Conservation (phyloP, 371 early-diverging fungal genomes). For the Mucor lusitanicus region DNA sequence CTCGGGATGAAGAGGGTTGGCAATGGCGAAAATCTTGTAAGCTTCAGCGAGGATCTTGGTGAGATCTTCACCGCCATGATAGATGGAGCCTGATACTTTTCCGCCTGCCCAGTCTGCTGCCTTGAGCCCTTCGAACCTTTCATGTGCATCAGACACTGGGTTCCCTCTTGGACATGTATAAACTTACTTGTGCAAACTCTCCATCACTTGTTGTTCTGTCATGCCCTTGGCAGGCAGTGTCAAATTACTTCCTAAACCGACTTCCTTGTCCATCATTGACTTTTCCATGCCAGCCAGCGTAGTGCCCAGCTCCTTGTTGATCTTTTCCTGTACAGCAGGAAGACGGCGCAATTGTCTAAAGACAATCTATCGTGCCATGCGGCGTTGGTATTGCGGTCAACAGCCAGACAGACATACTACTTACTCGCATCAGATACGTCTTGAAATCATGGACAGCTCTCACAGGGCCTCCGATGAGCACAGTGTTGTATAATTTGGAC, state of each 20-base stretch:
- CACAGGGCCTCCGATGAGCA: constrained; percentile 58
- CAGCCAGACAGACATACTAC: not conserved
- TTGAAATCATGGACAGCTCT: constrained; percentile 56
- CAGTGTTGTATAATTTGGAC: constrained; percentile 52
- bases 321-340: constrained; percentile 58
- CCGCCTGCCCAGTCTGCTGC: constrained; percentile 85
- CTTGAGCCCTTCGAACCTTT: constrained; percentile 39
- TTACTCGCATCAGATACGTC: constrained; percentile 44
- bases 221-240: constrained; percentile 69
- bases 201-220: constrained; percentile 57
- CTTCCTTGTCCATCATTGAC: constrained; percentile 65
- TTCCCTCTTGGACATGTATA: not conserved
- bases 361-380: constrained; percentile 35
- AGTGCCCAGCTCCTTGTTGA: constrained; percentile 67
- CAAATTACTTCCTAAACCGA: constrained; percentile 63
- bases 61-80: constrained; percentile 87
- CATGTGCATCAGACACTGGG: constrained; percentile 15
- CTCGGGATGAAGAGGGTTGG: constrained; percentile 95
- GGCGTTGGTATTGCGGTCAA: not conserved
- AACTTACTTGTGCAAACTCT: constrained; percentile 59
- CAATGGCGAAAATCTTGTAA: constrained; percentile 79
- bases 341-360: constrained; percentile 60
- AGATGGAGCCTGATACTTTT: constrained; percentile 88
- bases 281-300: constrained; percentile 75
- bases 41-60: constrained; percentile 77